These are phyloP conservation scores for Rehmannia glutinosa DNA, from an alignment of 257 asterid genomes.

Conservation along the genomic window DNA sequence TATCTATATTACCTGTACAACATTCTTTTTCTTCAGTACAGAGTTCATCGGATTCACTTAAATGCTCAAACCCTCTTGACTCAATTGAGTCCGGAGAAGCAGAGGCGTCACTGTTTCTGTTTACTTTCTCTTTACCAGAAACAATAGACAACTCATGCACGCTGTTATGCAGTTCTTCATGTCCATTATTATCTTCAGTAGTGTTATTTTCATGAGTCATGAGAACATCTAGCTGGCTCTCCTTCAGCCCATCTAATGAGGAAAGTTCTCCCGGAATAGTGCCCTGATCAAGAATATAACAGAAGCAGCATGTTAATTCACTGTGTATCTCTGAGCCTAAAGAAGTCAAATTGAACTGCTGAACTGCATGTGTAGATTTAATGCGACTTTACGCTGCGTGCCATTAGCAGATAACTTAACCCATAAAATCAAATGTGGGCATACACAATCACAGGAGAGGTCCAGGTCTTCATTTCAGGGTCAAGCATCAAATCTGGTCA, in stretches of 20 bases:
- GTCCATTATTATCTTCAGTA: conserved; percentile 23
- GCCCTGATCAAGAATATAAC: conserved; percentile 33
- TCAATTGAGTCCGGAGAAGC: conserved; percentile 27
- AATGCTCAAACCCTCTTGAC: conserved; percentile 32
- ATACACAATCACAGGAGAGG: background rate
- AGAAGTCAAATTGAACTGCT: background rate
- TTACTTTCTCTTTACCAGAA: conserved; percentile 29
- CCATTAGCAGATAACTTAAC: background rate
- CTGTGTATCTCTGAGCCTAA: background rate
- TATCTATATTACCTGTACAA: conserved; percentile 26
- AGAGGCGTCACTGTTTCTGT: conserved; percentile 26
- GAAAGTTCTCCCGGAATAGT: conserved; percentile 37
- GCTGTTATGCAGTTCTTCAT: conserved; percentile 2
- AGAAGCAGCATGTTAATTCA: too few relatives aligned
- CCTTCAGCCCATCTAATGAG: conserved; percentile 21
- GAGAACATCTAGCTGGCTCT: too few relatives aligned
- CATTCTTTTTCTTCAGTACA: conserved; percentile 17
- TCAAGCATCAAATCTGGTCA: background rate
- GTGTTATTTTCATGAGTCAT: conserved; percentile 18
- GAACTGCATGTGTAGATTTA: background rate
- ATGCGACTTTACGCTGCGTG: background rate
- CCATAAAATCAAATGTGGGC: background rate
- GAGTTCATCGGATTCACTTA: conserved; percentile 41
- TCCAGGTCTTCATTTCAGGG: background rate
- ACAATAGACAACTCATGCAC: conserved; percentile 19